Evolutionary conservation across 805 yeast species (phyloP), one percentile per base, ranked within the genome.

Genomic region (Cyberlindnera japonica): DNA sequence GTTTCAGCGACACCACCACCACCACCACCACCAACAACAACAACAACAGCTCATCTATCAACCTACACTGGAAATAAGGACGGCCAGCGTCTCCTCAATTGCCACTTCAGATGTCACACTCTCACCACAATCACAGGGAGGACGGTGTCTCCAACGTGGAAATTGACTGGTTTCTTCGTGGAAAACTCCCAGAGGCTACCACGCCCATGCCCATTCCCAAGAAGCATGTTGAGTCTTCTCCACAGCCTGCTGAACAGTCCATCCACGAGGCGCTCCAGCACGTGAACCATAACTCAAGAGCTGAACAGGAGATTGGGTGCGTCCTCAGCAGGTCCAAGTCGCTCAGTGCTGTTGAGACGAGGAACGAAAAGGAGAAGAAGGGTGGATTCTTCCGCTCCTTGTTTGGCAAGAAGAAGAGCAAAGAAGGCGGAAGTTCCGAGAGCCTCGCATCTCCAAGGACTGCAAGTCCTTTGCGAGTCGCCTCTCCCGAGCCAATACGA

Each of bases 121-220:
- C n/a, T 12, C 33, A 14, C 29, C 6, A 6, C 34, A 14, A 24
- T 5, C 21, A 20, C 17, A 24, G 18, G 32, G 39, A 36, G 6
- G 35, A 22, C 10, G 72, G 69, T 5, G 65, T 71, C 23, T 58
- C 63, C 23, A 65, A 63, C 38, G 59, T 60, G 18, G 78, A 74
- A 43, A 69, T 75, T 17, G 75, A 72, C 50, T 75, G 80, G 80
- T 66, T 75, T 41, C 59, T 75, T 16, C 59, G 78, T 43, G 64
- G 62, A 1, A 45, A 47, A 26, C 45, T 47, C 1, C 54, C 59
- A 2, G 50, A 42, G 14, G 29, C 32, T 16, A 33, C 43, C 9
- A 21, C 41, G 26, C 43, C 45, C 13, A 19, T 26, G 19, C 42
- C 48, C 4, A 21, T 24, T 11, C 43, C 45, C 9, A 34, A 34